These are phyloP conservation scores for Monascus purpureus DNA, from an alignment of 495 filamentous ascomycete genomes.

Conservation along the genomic window DNA sequence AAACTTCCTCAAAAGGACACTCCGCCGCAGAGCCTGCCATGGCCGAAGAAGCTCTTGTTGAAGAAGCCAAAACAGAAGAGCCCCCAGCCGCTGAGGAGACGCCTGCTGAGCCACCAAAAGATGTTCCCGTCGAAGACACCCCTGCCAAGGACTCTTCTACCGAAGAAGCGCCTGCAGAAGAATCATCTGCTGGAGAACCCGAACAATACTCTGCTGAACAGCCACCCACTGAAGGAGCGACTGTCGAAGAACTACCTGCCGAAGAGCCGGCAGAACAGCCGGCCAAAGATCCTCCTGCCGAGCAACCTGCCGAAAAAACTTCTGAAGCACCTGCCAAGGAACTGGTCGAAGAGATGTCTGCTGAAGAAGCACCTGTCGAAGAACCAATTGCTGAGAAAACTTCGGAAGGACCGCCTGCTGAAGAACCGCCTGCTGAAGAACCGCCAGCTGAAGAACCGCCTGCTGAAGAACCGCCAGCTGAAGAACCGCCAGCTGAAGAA, in stretches of 20 bases:
- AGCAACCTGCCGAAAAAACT: too few species aligned
- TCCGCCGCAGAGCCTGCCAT: background rate
- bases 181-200: constrained; percentile 2
- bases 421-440: constrained; percentile 1
- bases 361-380: too few species aligned
- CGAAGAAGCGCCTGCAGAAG: constrained; percentile 4
- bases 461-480: background rate
- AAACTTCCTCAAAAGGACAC: constrained; percentile 1
- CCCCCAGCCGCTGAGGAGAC: background rate
- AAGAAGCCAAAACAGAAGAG: constrained; percentile 1
- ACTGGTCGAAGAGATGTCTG: too few species aligned
- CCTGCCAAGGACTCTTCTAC: constrained; percentile 1
- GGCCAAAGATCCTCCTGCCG: constrained; percentile 4
- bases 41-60: constrained; percentile 4
- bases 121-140: constrained; percentile 1
- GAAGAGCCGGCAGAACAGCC: too few species aligned
- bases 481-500: constrained; percentile 3
- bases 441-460: background rate
- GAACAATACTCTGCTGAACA: constrained; percentile 3
- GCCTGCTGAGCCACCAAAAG: constrained; percentile 1
- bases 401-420: constrained; percentile 1
- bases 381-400: constrained; percentile 2
- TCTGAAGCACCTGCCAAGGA: too few species aligned
- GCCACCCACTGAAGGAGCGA: constrained; percentile 1
- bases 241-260: constrained; percentile 3